Percentiles rank a stretch among this genome's conserved stretches.
phyloP scores from a whole-genome alignment of 306 rosid genomes.

The Acacia acuminata region DNA sequence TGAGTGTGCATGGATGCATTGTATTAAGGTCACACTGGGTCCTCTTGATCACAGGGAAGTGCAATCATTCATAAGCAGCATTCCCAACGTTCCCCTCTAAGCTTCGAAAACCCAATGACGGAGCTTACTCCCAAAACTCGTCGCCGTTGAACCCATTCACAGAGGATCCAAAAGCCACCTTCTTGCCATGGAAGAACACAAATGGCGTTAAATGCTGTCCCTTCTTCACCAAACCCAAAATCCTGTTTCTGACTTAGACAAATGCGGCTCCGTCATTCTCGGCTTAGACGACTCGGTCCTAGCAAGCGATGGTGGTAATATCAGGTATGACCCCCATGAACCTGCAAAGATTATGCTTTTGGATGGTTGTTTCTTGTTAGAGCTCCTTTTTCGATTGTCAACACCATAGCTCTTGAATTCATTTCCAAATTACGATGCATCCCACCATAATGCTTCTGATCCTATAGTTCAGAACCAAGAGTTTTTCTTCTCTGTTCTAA shows the following conservation, averaged over 20 bases:
- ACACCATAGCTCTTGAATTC: neutral
- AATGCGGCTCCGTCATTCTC: conserved; percentile 24
- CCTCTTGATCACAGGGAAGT: conserved; percentile 40
- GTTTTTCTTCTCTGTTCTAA: conserved; percentile 19
- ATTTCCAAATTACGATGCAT: neutral
- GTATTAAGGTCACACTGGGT: conserved; percentile 31
- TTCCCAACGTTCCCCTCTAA: conserved; percentile 32
- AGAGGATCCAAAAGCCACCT: conserved; percentile 32
- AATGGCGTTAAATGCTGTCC: conserved; percentile 35
- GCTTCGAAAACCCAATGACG: conserved; percentile 33
- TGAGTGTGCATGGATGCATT: conserved; percentile 33
- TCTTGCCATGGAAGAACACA: conserved; percentile 38
- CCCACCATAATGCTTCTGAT: conserved; percentile 1
- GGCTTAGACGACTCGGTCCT: conserved; percentile 36
- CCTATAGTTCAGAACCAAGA: conserved; percentile 14
- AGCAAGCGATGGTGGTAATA: conserved; percentile 36
- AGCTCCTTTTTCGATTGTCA: conserved; percentile 30
- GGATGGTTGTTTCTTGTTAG: conserved; percentile 50
- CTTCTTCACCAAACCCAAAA: conserved; percentile 31
- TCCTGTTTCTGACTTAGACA: conserved; percentile 32
- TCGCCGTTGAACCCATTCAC: conserved; percentile 38
- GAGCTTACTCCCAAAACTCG: conserved; percentile 30
- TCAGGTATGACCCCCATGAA: conserved; percentile 28
- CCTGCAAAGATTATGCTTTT: conserved; percentile 42
- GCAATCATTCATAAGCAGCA: conserved; percentile 36